Percentiles rank a stretch among this genome's conserved stretches.
Evolutionary conservation across 1,284 basidiomycete genomes (phyloP).

Genomic region (Ceratobasidium sp.): DNA sequence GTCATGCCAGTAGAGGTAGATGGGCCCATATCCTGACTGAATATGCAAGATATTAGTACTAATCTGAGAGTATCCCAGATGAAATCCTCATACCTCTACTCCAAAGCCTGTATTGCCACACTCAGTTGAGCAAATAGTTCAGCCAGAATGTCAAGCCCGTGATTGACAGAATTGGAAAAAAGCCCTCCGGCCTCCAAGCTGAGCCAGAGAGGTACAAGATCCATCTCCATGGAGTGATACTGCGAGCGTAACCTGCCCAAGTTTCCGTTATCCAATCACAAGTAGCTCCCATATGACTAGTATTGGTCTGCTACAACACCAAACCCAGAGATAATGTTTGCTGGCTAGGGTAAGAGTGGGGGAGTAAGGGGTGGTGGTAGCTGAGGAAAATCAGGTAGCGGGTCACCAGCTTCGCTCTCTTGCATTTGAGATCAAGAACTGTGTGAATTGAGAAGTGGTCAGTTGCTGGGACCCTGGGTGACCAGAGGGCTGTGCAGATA

Average conservation of each 20-base stretch:
- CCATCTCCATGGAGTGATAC: not conserved
- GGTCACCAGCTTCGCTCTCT: too few species aligned
- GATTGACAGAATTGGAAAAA: not conserved
- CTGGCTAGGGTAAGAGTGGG: not conserved
- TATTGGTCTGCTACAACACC: not conserved
- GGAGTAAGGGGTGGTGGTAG: not conserved
- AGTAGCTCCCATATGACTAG: constrained; percentile 1
- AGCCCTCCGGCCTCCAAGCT: not conserved
- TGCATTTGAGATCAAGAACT: not conserved
- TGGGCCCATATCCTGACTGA: not conserved
- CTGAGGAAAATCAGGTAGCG: not conserved
- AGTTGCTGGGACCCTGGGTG: not conserved
- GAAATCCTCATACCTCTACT: not conserved
- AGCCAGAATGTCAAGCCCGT: not conserved
- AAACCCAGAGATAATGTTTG: constrained; percentile 5
- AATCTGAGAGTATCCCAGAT: not conserved
- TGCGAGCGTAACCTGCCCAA: not conserved
- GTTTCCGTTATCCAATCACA: not conserved
- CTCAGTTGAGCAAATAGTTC: not conserved
- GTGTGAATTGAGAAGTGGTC: constrained; percentile 28
- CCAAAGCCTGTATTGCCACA: not conserved
- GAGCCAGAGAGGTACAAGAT: not conserved
- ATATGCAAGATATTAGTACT: not conserved
- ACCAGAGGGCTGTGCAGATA: not conserved
- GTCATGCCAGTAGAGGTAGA: not conserved